A percentile compares a stretch with the other conserved stretches of the same genome.
phyloP scores from a whole-genome alignment of 2,329 filamentous ascomycete species.

The Myriangium duriaei region DNA sequence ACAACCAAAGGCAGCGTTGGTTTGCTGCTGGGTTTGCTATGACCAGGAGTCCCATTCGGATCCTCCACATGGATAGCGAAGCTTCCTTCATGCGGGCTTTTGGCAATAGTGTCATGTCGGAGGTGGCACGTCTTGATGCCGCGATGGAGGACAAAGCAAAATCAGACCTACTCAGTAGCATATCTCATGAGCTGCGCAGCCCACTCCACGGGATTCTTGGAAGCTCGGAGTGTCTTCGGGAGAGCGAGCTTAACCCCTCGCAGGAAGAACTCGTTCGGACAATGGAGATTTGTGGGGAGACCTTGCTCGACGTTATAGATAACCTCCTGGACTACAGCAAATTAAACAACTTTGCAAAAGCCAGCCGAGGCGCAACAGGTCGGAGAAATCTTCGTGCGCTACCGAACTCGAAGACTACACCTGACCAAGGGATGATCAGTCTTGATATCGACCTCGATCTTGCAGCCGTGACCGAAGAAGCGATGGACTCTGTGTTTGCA shows the following conservation, averaged over 20 bases:
- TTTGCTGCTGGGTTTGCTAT: constrained; percentile 35
- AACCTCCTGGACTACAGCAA: constrained; percentile 2
- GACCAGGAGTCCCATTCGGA: constrained; percentile 32
- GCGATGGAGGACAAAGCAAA: constrained; percentile 35
- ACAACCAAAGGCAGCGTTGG: constrained; percentile 28
- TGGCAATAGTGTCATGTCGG: constrained; percentile 30
- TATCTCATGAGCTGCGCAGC: constrained; percentile 40
- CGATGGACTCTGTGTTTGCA: background rate
- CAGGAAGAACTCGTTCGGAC: background rate
- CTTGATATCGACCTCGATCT: constrained; percentile 1
- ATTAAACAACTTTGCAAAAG: background rate
- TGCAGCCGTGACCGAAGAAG: constrained; percentile 3
- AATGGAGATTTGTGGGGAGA: constrained; percentile 4
- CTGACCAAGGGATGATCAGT: background rate
- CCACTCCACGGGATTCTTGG: constrained; percentile 37
- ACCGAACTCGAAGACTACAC: background rate
- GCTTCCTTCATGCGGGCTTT: constrained; percentile 32
- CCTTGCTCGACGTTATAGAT: constrained; percentile 7
- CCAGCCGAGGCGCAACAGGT: too few relatives aligned
- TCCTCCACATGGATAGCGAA: constrained; percentile 29
- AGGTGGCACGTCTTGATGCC: constrained; percentile 28
- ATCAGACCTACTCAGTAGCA: constrained; percentile 39
- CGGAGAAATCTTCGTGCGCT: background rate
- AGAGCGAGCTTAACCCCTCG: constrained; percentile 4
- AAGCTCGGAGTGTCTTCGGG: constrained; percentile 5